Conservation (phyloP, 2,329 filamentous ascomycete genomes). For the Fusarium avenaceum region DNA sequence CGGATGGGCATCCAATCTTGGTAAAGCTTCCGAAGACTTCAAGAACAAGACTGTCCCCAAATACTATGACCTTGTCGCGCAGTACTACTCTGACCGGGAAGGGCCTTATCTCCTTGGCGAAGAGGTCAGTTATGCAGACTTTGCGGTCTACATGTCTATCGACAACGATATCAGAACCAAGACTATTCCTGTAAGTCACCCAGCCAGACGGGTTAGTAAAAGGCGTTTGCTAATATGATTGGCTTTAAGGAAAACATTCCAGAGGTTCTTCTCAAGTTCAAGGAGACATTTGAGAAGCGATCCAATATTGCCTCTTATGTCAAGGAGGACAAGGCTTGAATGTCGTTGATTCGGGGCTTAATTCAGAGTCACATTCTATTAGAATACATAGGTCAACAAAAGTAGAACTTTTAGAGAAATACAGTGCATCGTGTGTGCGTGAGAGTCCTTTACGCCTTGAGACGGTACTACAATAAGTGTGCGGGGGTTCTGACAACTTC, state of each 20-base stretch:
- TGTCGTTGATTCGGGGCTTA: background rate
- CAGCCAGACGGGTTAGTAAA: fast-evolving
- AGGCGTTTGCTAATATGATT: fast-evolving
- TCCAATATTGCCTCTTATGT: constrained; percentile 36
- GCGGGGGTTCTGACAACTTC: too few species aligned
- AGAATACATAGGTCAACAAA: background rate
- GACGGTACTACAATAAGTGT: too few species aligned
- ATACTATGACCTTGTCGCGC: constrained; percentile 19
- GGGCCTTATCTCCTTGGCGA: constrained; percentile 31
- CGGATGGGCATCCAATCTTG: constrained; percentile 15
- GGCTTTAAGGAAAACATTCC: constrained; percentile 1
- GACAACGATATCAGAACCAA: constrained; percentile 33
- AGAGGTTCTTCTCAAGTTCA: constrained; percentile 23
- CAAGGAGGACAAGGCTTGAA: constrained; percentile 3
- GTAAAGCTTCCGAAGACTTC: constrained; percentile 17
- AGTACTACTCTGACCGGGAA: constrained; percentile 33
- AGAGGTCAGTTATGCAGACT: constrained; percentile 30
- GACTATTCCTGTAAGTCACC: constrained; percentile 8
- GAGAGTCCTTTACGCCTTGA: background rate
- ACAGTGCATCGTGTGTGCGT: background rate
- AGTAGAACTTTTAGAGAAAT: background rate
- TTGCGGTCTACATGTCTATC: constrained; percentile 31
- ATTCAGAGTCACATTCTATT: too few species aligned
- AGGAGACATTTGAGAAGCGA: constrained; percentile 17
- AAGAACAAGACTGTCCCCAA: constrained; percentile 26